phyloP scores from a whole-genome alignment of 2,329 filamentous ascomycete species.

The Diaporthe helianthi region DNA sequence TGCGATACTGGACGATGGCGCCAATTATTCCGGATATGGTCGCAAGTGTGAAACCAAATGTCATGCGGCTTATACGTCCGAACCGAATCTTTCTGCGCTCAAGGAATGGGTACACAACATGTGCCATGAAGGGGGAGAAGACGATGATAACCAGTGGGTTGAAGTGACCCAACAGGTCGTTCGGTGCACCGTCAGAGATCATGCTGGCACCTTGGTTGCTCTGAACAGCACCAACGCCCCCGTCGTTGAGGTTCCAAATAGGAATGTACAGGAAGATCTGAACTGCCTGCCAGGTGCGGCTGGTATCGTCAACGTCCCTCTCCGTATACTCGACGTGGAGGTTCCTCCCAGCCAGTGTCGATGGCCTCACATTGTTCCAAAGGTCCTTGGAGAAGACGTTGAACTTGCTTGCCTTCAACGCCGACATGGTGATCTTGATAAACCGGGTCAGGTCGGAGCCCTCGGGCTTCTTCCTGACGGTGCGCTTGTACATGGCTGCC shows the following conservation, averaged over 20 bases:
- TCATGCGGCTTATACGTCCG: constrained; percentile 64
- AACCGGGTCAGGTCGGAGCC: constrained; percentile 72
- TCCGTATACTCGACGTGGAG: constrained; percentile 67
- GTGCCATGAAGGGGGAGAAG: constrained; percentile 59
- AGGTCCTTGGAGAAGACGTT: constrained; percentile 62
- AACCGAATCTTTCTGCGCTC: constrained; percentile 59
- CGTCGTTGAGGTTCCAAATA: constrained; percentile 50
- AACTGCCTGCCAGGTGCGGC: constrained; percentile 54
- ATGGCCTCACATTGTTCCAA: constrained; percentile 67
- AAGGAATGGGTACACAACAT: constrained; percentile 64
- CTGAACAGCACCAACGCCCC: constrained; percentile 46
- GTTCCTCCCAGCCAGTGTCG: constrained; percentile 53
- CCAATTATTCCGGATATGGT: constrained; percentile 44
- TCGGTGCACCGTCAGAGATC: constrained; percentile 58
- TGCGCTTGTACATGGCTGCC: constrained; percentile 61
- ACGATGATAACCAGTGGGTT: constrained; percentile 67
- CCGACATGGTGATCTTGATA: constrained; percentile 60
- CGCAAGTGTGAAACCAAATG: constrained; percentile 60
- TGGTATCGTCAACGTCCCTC: constrained; percentile 70
- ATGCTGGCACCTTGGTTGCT: constrained; percentile 51
- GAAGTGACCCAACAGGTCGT: constrained; percentile 67
- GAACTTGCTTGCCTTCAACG: constrained; percentile 58
- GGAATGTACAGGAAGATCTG: constrained; percentile 51
- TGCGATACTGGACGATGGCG: constrained; percentile 65
- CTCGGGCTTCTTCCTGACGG: constrained; percentile 62